Evolutionary conservation across 371 early-diverging fungal species (phyloP).

Genomic region (Cokeromyces recurvatus): DNA sequence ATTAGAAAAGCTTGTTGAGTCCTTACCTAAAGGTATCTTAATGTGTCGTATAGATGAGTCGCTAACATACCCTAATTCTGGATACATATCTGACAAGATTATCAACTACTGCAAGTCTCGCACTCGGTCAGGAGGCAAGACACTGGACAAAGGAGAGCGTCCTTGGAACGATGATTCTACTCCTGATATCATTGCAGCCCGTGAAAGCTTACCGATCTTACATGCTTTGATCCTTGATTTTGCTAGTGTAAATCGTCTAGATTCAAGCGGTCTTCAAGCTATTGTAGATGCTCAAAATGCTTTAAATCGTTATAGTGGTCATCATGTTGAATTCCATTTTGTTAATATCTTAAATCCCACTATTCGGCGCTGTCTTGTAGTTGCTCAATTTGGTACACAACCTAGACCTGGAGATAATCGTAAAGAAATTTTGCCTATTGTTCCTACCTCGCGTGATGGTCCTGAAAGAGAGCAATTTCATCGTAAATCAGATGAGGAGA

Average conservation of each 20-base stretch:
- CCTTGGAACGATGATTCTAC: slow-evolving; percentile 45
- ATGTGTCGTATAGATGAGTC: slow-evolving; percentile 61
- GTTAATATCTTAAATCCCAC: slow-evolving; percentile 33
- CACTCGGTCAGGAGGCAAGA: slow-evolving; percentile 22
- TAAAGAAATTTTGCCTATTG: slow-evolving; percentile 35
- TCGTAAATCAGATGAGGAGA: not conserved
- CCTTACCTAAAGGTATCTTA: slow-evolving; percentile 51
- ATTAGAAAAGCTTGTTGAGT: slow-evolving; percentile 27
- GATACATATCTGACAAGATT: slow-evolving; percentile 43
- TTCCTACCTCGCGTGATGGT: slow-evolving; percentile 35
- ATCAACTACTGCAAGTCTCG: slow-evolving; percentile 31
- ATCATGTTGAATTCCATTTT: slow-evolving; percentile 48
- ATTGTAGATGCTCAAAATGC: slow-evolving; percentile 52
- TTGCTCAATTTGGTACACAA: slow-evolving; percentile 41
- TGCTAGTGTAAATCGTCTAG: slow-evolving; percentile 54
- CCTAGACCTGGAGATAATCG: slow-evolving; percentile 6
- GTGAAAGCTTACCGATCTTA: slow-evolving; percentile 36
- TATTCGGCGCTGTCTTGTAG: slow-evolving; percentile 34
- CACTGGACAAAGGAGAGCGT: slow-evolving; percentile 30
- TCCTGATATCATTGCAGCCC: slow-evolving; percentile 16
- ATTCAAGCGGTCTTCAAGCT: slow-evolving; percentile 61
- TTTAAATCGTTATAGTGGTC: slow-evolving; percentile 49
- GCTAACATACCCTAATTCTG: slow-evolving; percentile 65
- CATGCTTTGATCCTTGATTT: slow-evolving; percentile 65
- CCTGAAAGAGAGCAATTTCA: slow-evolving; percentile 3